phyloP scores from a whole-genome alignment of 306 rosid species.

The Hylodesmum podocarpum region DNA sequence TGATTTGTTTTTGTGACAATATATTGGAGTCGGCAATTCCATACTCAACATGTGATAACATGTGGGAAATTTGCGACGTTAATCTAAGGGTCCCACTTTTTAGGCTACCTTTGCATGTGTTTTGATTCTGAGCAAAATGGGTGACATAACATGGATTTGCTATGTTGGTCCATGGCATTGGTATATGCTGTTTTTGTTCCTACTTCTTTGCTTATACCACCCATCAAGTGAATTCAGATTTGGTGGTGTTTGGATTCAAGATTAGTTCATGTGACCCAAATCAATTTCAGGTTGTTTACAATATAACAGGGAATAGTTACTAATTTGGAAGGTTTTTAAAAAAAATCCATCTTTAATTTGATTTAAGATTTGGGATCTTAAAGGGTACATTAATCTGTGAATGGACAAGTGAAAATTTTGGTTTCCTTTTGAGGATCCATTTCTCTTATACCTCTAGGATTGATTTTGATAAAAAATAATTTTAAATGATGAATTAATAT shows the following conservation, averaged over 20 bases:
- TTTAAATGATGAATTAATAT: background rate
- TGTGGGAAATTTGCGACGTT: constrained; percentile 52
- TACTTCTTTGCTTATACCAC: constrained; percentile 15
- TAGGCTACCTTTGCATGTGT: constrained; percentile 60
- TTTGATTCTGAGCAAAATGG: constrained; percentile 57
- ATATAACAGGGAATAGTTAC: background rate
- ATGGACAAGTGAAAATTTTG: background rate
- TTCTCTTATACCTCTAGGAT: background rate
- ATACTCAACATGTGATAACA: constrained; percentile 74
- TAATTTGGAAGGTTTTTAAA: constrained; percentile 20
- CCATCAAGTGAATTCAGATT: constrained; percentile 19
- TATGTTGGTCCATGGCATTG: constrained; percentile 50
- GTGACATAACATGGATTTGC: constrained; percentile 74
- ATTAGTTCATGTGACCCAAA: constrained; percentile 40
- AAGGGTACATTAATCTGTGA: constrained; percentile 14
- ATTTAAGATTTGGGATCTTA: constrained; percentile 26
- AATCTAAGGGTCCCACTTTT: constrained; percentile 43
- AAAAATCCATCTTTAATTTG: constrained; percentile 11
- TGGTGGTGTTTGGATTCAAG: constrained; percentile 30
- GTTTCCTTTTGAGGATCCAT: background rate
- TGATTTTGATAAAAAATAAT: background rate
- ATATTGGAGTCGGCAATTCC: constrained; percentile 55
- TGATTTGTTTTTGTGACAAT: constrained; percentile 38
- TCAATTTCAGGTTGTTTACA: constrained; percentile 7
- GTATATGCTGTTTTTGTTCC: constrained; percentile 51